Evolutionary conservation across 129 eudicot genomes (phyloP).

Genomic region (Saussurea involucrata): DNA sequence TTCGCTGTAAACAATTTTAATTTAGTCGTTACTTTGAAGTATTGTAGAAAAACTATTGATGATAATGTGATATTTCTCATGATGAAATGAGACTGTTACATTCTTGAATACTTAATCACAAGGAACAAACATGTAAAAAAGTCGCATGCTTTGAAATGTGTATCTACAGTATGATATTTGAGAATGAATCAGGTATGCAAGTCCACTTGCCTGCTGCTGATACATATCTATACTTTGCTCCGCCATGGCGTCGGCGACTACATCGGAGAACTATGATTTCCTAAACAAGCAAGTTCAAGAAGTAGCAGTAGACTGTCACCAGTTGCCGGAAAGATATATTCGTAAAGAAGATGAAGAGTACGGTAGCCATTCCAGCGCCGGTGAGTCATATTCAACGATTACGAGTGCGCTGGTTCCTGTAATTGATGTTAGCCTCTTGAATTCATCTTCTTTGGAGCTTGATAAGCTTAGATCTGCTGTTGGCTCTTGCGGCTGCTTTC

Average conservation of each 20-base stretch:
- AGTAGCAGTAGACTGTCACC: constrained; percentile 10
- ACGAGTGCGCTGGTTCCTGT: constrained; percentile 11
- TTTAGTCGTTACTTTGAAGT: no score
- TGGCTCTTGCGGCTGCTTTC: constrained; percentile 66
- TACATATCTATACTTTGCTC: no score
- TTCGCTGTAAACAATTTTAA: no score
- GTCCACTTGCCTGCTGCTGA: not conserved
- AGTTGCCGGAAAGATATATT: constrained; percentile 24
- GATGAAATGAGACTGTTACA: no score
- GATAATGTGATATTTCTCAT: no score
- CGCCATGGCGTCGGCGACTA: no score
- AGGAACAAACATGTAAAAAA: no score
- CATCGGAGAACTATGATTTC: not conserved
- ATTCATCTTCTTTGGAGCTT: constrained; percentile 33
- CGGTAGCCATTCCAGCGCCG: not conserved
- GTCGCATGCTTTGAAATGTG: not conserved
- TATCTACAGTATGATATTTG: not conserved
- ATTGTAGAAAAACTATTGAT: no score
- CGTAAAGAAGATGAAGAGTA: constrained; percentile 17
- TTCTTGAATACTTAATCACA: no score
- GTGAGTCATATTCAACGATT: not conserved
- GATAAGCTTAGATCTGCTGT: constrained; percentile 45
- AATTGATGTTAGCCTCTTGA: constrained; percentile 26
- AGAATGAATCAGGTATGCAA: not conserved
- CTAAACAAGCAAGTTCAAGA: constrained; percentile 31